These are phyloP conservation scores for Fusarium praegraminearum DNA, from an alignment of 2,329 filamentous ascomycete genomes.

Conservation along the genomic window DNA sequence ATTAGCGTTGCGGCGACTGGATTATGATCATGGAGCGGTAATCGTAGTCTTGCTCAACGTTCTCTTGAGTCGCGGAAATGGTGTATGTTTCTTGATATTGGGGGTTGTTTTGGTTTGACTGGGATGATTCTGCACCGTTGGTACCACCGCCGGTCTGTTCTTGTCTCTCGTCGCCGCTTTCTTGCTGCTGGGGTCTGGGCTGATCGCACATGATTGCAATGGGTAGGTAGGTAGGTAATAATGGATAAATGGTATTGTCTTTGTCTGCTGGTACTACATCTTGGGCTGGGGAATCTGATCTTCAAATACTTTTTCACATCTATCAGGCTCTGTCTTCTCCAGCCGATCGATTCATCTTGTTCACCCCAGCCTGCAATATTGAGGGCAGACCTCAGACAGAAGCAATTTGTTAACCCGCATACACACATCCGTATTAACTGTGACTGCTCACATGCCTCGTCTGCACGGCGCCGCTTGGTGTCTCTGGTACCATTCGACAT, in stretches of 20 bases:
- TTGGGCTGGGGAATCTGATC: neutral
- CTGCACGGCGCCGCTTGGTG: neutral
- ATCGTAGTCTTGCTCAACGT: conserved; percentile 1
- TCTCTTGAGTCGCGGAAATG: neutral
- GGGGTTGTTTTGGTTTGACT: neutral
- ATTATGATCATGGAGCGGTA: conserved; percentile 20
- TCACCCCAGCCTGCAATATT: no score
- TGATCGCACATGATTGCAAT: neutral
- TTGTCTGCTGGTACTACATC: neutral
- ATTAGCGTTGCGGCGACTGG: neutral
- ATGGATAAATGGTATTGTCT: neutral
- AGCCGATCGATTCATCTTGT: neutral
- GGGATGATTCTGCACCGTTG: neutral
- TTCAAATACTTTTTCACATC: conserved; percentile 9
- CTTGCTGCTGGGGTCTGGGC: neutral
- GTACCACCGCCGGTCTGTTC: neutral
- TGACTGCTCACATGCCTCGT: neutral
- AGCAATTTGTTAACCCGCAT: neutral
- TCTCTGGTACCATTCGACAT: neutral
- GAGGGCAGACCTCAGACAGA: neutral
- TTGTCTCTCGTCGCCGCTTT: neutral
- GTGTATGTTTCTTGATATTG: neutral
- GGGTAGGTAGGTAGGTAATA: neutral
- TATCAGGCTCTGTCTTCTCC: neutral
- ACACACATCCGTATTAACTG: neutral